Base-by-base conservation (phyloP, 306 rosid genomes). In the Vigna trinervia region DNA sequence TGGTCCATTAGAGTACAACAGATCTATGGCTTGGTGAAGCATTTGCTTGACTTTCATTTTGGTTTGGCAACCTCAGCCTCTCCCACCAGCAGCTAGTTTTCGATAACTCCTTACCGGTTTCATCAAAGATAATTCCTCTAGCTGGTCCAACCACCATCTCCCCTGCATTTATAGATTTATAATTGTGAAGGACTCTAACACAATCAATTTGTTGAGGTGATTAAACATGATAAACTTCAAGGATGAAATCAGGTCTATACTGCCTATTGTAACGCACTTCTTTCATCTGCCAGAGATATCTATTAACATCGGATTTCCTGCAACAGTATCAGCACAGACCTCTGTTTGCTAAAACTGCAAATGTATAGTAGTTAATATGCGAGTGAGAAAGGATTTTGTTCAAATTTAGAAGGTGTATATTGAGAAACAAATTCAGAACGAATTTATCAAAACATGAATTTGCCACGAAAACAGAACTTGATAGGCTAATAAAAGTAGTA, bases 121-220 rank as follows among this genome's bases (percentile, higher is more conserved):
- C 34, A 3, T 30, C 34, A 30, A 22, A 59, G 39, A 12, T 28
- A 28, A 59, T 59, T 59, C 39, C 88, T 70, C 78, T 82, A 7
- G 84, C 36, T 14, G 89, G 89, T 69, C 90, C 89, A 51, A 86
- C 92, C 58, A 80, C 12, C 87, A 88, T 88, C 77, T 88, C 92
- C 66, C 87, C 90, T 86, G 34, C 43, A 53, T 46, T 45, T 2
- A 54, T 48, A 52, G 36, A 63, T 45, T 70, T 23, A 74, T 60
- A 52, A 41, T 43, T 50, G 70, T 69, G 28, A 59, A 69, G 69
- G 5, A 62, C 12, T 53, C 32, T 65, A 58, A 26, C 12, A 71
- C 10, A 34, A 64, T 80, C 66, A 54, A 67, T 41, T 73, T 26
- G 36, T 17, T 52, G 69, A 72, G 60, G 32, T 59, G 43, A 52